Evolutionary conservation across 495 filamentous ascomycete species (phyloP).

Genomic region (Talaromyces stipitatus): DNA sequence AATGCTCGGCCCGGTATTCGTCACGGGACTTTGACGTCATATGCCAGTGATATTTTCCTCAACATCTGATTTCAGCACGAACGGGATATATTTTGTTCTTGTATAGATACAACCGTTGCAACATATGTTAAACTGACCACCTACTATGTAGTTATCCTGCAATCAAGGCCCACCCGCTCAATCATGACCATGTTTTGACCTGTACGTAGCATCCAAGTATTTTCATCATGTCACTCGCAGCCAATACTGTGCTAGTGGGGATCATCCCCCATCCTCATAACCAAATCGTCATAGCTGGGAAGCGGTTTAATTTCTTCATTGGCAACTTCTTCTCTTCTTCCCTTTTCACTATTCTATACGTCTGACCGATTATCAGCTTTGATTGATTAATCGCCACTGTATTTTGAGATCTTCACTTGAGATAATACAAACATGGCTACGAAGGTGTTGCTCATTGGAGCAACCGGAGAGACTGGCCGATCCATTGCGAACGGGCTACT

Average conservation of each 20-base stretch:
- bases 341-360: neutral
- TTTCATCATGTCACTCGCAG: neutral
- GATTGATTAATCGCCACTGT: neutral
- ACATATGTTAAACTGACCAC: no score
- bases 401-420: neutral
- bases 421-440: neutral
- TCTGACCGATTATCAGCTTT: neutral
- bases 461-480: conserved; percentile 42
- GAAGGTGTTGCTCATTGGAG: conserved; percentile 38
- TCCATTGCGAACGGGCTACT: conserved; percentile 40
- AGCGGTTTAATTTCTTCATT: neutral
- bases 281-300: neutral
- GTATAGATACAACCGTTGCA: no score
- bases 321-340: neutral
- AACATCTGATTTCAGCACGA: neutral
- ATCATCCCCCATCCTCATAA: neutral
- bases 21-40: conserved; percentile 1
- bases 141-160: no score
- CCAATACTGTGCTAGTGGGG: neutral
- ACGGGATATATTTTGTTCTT: no score
- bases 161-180: neutral
- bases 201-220: neutral
- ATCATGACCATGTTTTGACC: neutral
- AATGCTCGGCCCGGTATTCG: neutral
- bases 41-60: neutral